phyloP scores from a whole-genome alignment of 2,329 filamentous ascomycete species.

The Periconia digitata region DNA sequence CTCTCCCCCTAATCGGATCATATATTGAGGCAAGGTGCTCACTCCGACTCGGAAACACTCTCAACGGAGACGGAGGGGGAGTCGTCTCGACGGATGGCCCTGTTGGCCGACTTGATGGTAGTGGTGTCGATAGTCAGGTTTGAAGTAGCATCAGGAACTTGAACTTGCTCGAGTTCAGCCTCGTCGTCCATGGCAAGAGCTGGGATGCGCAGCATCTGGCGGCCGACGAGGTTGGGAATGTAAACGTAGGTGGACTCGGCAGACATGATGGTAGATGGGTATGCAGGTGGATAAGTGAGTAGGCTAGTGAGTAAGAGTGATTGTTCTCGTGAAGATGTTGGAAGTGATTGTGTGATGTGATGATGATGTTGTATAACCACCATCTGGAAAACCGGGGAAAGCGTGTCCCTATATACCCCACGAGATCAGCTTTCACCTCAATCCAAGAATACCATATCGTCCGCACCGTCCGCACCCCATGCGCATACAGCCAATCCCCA shows the following conservation, averaged over 20 bases:
- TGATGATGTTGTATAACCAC: background rate
- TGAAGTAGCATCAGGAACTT: slow-evolving; percentile 14
- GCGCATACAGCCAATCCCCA: background rate
- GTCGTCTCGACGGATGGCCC: slow-evolving; percentile 20
- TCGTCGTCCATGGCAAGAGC: slow-evolving; percentile 22
- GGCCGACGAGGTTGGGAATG: slow-evolving; percentile 42
- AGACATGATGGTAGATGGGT: slow-evolving; percentile 23
- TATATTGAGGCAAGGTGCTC: slow-evolving; percentile 9
- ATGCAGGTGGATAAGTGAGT: slow-evolving; percentile 1
- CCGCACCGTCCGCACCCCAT: background rate
- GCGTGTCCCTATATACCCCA: background rate
- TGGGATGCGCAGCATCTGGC: slow-evolving; percentile 40
- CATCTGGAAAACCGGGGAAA: background rate
- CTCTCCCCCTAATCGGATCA: background rate
- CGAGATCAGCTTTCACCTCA: background rate
- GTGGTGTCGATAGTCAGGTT: slow-evolving; percentile 18
- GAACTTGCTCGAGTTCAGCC: slow-evolving; percentile 18
- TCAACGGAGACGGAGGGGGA: slow-evolving; percentile 31
- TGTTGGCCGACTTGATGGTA: slow-evolving; percentile 1
- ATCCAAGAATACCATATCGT: background rate
- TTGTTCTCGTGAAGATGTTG: slow-evolving; percentile 2
- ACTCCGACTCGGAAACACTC: slow-evolving; percentile 23
- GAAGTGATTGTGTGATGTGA: background rate
- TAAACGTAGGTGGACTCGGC: slow-evolving; percentile 35
- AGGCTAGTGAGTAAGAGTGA: slow-evolving; percentile 4